phyloP scores from a whole-genome alignment of 768 basidiomycete genomes.

The Cystobasidium tubakii region DNA sequence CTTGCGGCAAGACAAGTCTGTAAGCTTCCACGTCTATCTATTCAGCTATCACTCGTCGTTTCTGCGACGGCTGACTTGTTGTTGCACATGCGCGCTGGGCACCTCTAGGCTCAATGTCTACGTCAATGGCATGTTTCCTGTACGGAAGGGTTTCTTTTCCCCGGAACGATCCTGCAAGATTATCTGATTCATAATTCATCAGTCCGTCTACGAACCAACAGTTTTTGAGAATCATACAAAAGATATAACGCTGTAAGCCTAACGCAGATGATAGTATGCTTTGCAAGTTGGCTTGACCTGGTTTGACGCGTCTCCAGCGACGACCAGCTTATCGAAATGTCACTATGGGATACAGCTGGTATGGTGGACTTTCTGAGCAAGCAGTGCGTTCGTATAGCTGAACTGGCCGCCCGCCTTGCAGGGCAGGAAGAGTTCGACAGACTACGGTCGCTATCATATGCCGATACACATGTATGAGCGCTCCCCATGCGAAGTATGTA shows the following conservation, averaged over 20 bases:
- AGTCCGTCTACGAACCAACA: conserved; percentile 60
- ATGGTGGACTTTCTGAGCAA: conserved; percentile 43
- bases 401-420: conserved; percentile 49
- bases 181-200: not conserved
- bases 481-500: not conserved
- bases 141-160: conserved; percentile 58
- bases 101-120: conserved; percentile 60
- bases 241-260: conserved; percentile 28
- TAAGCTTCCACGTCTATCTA: conserved; percentile 45
- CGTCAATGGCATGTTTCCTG: conserved; percentile 85
- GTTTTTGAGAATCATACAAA: conserved; percentile 96
- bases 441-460: conserved; percentile 85
- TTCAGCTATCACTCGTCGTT: too few species aligned
- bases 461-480: conserved; percentile 76
- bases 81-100: not conserved
- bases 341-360: conserved; percentile 98
- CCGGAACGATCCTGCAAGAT: not conserved
- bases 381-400: not conserved
- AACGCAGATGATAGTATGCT: not conserved
- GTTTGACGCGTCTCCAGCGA: conserved; percentile 52
- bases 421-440: conserved; percentile 95
- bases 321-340: conserved; percentile 79
- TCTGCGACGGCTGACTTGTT: too few species aligned
- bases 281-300: conserved; percentile 55
- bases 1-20: conserved; percentile 65